Conservation (phyloP, 495 filamentous ascomycete species). For the Chaetomium tenue region DNA sequence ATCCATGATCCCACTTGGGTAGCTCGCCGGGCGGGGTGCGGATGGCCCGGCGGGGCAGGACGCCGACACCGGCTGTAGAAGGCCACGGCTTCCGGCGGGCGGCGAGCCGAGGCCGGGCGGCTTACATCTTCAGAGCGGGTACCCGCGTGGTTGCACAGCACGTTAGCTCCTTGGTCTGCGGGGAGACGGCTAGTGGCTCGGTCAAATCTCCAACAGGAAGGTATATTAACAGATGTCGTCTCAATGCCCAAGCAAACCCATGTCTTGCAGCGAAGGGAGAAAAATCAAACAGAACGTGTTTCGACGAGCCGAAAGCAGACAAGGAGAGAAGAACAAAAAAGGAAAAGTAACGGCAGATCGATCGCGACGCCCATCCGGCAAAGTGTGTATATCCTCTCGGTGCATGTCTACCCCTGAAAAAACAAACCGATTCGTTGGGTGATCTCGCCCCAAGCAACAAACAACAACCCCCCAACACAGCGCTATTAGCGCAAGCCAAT, state of each 20-base stretch:
- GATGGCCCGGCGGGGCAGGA: slow-evolving; percentile 7
- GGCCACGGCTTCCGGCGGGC: not conserved
- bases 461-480: slow-evolving; percentile 3
- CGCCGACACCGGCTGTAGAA: slow-evolving; percentile 12
- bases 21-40: not conserved
- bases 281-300: not conserved
- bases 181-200: not conserved
- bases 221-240: slow-evolving; percentile 20
- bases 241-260: slow-evolving; percentile 18
- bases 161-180: not conserved
- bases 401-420: not conserved
- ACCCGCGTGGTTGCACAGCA: not conserved
- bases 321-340: not conserved
- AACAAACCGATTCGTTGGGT: not conserved
- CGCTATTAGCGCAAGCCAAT: slow-evolving; percentile 70
- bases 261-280: slow-evolving; percentile 2
- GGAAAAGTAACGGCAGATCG: not conserved
- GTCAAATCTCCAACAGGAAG: slow-evolving; percentile 10
- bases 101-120: not conserved
- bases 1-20: not conserved
- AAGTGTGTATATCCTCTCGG: slow-evolving; percentile 8
- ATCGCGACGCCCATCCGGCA: slow-evolving; percentile 5
- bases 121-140: not conserved
- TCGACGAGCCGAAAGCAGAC: not conserved
- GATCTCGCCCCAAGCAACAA: not conserved